Conservation (phyloP, 805 yeast genomes). For the Wickerhamomyces silvicola region DNA sequence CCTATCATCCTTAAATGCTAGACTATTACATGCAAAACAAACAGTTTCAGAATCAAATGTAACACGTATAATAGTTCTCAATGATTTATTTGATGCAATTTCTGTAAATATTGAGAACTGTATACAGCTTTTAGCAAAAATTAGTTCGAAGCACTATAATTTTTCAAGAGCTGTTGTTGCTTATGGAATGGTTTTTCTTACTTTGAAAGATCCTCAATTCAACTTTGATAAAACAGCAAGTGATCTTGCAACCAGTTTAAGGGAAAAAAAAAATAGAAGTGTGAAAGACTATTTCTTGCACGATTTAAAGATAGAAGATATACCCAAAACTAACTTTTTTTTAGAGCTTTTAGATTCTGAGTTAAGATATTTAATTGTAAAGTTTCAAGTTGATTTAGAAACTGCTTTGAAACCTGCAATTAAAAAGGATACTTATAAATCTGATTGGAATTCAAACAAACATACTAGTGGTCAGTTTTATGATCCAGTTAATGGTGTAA, state of each 20-base stretch:
- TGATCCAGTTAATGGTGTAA: constrained; percentile 2
- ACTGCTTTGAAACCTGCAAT: constrained; percentile 15
- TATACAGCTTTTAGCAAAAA: constrained; percentile 11
- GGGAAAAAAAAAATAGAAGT: constrained; percentile 1
- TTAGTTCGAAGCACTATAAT: constrained; percentile 12
- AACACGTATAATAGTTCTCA: constrained; percentile 6
- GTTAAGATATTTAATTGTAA: constrained; percentile 7
- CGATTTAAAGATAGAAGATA: constrained; percentile 11
- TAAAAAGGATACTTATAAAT: too few relatives aligned
- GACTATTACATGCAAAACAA: constrained; percentile 15
- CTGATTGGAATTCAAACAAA: neutral
- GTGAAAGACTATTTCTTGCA: constrained; percentile 3
- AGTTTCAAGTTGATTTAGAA: constrained; percentile 7
- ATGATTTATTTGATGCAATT: constrained; percentile 8
- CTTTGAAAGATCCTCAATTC: constrained; percentile 13
- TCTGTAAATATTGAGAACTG: constrained; percentile 6
- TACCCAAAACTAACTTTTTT: constrained; percentile 13
- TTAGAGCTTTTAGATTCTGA: constrained; percentile 13
- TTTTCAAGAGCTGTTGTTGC: constrained; percentile 14
- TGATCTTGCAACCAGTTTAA: neutral
- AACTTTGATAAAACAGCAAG: constrained; percentile 12
- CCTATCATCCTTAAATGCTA: constrained; percentile 5
- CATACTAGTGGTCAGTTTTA: constrained; percentile 1
- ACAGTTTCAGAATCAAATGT: constrained; percentile 2
- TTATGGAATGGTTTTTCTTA: constrained; percentile 8